Base-by-base conservation (phyloP, 2,329 filamentous ascomycete genomes). In the Fusarium tanahbumbuense region DNA sequence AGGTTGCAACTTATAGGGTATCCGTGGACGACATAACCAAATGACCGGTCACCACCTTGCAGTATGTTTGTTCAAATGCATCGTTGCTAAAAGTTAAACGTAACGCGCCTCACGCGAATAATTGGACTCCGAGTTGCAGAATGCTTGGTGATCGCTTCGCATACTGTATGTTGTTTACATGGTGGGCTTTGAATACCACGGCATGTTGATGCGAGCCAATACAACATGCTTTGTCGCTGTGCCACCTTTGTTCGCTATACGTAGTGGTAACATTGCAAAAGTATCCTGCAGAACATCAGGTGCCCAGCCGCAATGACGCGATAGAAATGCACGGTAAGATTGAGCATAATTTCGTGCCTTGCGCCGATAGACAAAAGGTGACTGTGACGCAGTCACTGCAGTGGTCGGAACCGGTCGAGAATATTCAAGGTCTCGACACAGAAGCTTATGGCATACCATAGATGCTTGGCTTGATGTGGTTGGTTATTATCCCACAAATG, bases 211-310 rank as follows among this genome's bases (percentile, higher is more conserved):
- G 64, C 61, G 71, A 57, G 61, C 73, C 69, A 75, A 73, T 75
- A 63, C 68, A 60, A 58, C 54, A 56, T 60, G 62, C 63, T 52
- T 68, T 45, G 45, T 27, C 30, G 62, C 73, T 71, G 72, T 73
- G 72, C 70, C 73, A 67, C 71, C 65, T 67, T 54, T 58, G 32
- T 68, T 53, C 70, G 65, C 67, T 70, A 73, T 68, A 53, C 15
- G 49, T 53, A 53, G 49, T 53, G 41, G 49, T 53, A 55, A 70
- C 70, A 75, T 75, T 70, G 71, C 73, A 67, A 67, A 67, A 44
- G 70, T 68, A 48, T 56, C 61, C 63, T 75, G 73, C 73, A 75
- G 59, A 65, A 63, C 70, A 75, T 75, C 73, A 75, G 73, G 68
- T 75, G 73, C 63, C 64, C 63, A 66, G 50, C 62, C 48, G 53